Conservation (phyloP, 2,329 filamentous ascomycete species). For the Cryphonectria parasitica region DNA sequence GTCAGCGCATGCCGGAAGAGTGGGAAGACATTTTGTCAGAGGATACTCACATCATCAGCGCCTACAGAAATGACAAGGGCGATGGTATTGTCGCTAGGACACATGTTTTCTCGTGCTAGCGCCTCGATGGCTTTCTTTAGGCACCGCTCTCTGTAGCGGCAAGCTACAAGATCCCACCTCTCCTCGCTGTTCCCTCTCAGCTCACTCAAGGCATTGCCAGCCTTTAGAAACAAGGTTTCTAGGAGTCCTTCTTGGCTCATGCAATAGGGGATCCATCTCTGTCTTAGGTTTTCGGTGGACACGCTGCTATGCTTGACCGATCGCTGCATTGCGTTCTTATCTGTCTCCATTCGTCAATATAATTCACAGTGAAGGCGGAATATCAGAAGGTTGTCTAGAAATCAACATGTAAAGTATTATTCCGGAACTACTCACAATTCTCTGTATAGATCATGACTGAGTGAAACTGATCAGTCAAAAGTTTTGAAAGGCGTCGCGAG, state of each 20-base stretch:
- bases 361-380: neutral
- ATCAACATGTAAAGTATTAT: neutral
- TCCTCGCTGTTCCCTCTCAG: neutral
- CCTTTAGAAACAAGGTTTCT: slow-evolving; percentile 7
- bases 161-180: slow-evolving; percentile 6
- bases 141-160: neutral
- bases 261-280: slow-evolving; percentile 6
- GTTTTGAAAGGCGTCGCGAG: neutral
- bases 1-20: neutral
- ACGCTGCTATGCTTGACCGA: neutral
- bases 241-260: neutral
- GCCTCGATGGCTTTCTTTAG: slow-evolving; percentile 14
- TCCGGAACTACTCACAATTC: neutral
- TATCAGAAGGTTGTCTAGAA: neutral
- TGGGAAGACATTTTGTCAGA: neutral
- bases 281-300: neutral
- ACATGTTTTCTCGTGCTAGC: neutral
- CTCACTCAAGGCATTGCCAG: neutral
- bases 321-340: slow-evolving; percentile 1
- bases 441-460: neutral
- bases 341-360: neutral
- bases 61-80: slow-evolving; percentile 6
- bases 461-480: neutral
- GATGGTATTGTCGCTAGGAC: slow-evolving; percentile 7
- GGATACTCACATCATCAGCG: slow-evolving; percentile 10